These are phyloP conservation scores for Venturiaceae sp. DNA, from an alignment of 2,329 filamentous ascomycete genomes.

Conservation along the genomic window DNA sequence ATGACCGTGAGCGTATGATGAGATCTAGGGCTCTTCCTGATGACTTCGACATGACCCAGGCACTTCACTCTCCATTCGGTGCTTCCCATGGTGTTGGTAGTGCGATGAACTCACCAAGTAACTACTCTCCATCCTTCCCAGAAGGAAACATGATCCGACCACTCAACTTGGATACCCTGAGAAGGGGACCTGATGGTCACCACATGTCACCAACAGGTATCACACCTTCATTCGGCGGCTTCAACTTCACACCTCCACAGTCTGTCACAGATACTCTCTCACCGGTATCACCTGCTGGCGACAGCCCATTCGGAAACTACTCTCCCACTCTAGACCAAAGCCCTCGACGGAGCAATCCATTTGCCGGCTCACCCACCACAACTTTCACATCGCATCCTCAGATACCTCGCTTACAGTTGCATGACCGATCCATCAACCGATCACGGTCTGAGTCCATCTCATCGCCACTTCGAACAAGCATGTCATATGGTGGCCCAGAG, in stretches of 20 bases:
- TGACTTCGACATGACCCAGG: slow-evolving; percentile 50
- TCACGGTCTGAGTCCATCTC: slow-evolving; percentile 31
- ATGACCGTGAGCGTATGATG: slow-evolving; percentile 52
- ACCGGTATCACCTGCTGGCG: slow-evolving; percentile 30
- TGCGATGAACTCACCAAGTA: slow-evolving; percentile 35
- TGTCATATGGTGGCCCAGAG: slow-evolving; percentile 29
- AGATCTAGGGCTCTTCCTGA: slow-evolving; percentile 50
- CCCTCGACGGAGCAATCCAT: slow-evolving; percentile 25
- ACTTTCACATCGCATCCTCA: slow-evolving; percentile 27
- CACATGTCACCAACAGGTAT: slow-evolving; percentile 59
- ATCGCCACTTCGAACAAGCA: slow-evolving; percentile 35
- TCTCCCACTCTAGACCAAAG: slow-evolving; percentile 15
- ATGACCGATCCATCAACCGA: slow-evolving; percentile 29
- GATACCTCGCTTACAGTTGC: slow-evolving; percentile 31
- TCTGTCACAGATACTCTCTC: slow-evolving; percentile 38
- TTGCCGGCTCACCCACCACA: slow-evolving; percentile 21
- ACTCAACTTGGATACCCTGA: slow-evolving; percentile 57
- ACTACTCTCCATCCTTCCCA: slow-evolving; percentile 27
- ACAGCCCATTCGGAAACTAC: slow-evolving; percentile 27
- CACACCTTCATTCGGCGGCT: slow-evolving; percentile 56
- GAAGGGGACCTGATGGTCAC: slow-evolving; percentile 53
- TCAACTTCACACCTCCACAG: slow-evolving; percentile 52
- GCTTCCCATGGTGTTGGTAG: slow-evolving; percentile 33
- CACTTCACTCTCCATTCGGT: slow-evolving; percentile 45
- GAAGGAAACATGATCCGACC: slow-evolving; percentile 56